Base-by-base conservation (phyloP, 768 basidiomycete genomes). In the Stropharia rugosoannulata region DNA sequence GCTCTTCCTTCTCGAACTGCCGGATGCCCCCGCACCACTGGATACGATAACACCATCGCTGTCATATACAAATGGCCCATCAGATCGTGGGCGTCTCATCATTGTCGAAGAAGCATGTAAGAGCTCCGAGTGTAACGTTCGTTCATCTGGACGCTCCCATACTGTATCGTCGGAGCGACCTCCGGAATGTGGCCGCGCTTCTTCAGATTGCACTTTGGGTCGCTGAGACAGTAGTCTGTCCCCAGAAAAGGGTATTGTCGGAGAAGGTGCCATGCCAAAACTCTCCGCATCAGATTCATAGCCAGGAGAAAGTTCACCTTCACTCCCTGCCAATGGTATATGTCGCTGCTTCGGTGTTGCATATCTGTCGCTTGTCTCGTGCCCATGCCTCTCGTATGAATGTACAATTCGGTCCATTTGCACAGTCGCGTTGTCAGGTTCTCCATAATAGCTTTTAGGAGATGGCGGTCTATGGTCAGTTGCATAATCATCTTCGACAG, bases 231-330 rank as follows among this genome's bases (percentile, higher is more conserved):
- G 49, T 19, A 50, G 54, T 35, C 55, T 58, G 16, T 56, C 29
- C 9, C 29, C 29, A 32, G 29, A 51, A 38, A 58, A 56, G 36
- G 63, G 59, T 13, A 63, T 37, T 29, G 55, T 59, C 27, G 69
- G 47, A 43, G 63, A 68, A 27, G 69, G 63, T 42, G 66, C 55
- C 58, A 64, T 61, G 35, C 62, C 63, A 44, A 62, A 59, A 48
- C 66, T 71, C 44, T 70, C 73, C 36, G 65, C 64, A 45, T 75
- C 77, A 4, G 64, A 63, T 39, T 80, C 77, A 49, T 76, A 75
- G n/a, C 71, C 71, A 9, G 76, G 73, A 0, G 70, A 73, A 35
- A 71, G 61, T 45, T 65, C 66, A 36, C 68, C 67, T 39, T 70
- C 73, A 27, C 68, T 68, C 13, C 44, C 51, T 32, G 27, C 41